Base-by-base conservation (phyloP, 202 grass and related monocot species). In the Zizania palustris region DNA sequence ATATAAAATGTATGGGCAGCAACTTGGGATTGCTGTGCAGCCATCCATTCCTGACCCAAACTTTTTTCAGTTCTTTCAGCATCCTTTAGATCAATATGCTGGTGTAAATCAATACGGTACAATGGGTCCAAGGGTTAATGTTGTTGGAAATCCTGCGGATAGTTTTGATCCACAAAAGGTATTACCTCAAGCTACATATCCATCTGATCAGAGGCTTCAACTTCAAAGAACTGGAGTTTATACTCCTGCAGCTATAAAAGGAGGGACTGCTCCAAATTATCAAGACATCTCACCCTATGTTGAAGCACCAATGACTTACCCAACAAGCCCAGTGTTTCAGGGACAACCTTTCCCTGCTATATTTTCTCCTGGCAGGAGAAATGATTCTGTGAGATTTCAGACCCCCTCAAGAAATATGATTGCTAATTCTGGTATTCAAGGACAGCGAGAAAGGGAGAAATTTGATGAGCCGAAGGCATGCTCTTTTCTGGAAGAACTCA, bases 401-500 rank as follows among this genome's bases (percentile, higher is more conserved):
- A 55, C 84, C 11, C 48, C 88, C 58, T 72, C 80, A 71, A 88
- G 85, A 86, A 80, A 69, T 65, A 64, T 83, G 39, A 69, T 38
- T 62, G 57, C 71, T 74, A 61, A 6, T 82, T 84, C 85, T 72
- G 88, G 85, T 39, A 77, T 85, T 81, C 86, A 84, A 67, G 83
- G 88, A 45, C 88, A 90, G 34, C 84, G 67, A 67, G 83, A 85
- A 50, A 83, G 80, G 39, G 86, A 72, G 37, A 95, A 93, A 75
- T 70, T 83, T 83, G 89, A 96, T 86, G 88, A 85, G 22, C 57
- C 75, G 41, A 98, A 90, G 73, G 51, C 85, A 19, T 89, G 71
- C 60, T 89, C 96, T 80, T 96, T 99, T 67, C 79, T 99, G 56
- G 96, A 96, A 79, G 96, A 99, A 76, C 73, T 99, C 7, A 99